Base-by-base conservation (phyloP, 2,329 filamentous ascomycete species). In the Endoconidiophora polonica region DNA sequence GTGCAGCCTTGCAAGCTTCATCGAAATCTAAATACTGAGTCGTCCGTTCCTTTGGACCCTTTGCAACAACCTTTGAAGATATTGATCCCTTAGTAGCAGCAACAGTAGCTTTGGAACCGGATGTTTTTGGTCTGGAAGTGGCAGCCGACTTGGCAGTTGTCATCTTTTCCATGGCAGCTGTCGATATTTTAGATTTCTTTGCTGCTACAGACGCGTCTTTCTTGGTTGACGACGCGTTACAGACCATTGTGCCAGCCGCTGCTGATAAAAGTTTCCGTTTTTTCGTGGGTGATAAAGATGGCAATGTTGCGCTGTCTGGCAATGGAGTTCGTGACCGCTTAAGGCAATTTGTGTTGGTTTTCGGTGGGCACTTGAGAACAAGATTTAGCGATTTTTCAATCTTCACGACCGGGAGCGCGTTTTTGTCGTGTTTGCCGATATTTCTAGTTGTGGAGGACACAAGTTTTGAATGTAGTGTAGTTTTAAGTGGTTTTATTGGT, bases 21-120 rank as follows among this genome's bases (percentile, higher is more conserved):
- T 70, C 68, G 37, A 96, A 68, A 63, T 95, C 81, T 38, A 98
- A 72, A 60, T 84, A 77, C 58, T 85, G 77, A n/a, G 88, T 94
- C 18, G 76, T 86, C 58, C 86, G 82, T 59, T 83, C 68, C 56
- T 71, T 73, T 54, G 70, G 60, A 7, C 48, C 45, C 20, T 49
- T 52, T 16, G 50, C 24, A 3, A 43, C 16, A 24, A 39, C 33
- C 50, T 48, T 48, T 22, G 44, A 39, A 12, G 45, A 24, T 4
- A 22, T 29, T 10, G 23, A 38, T 39, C 45, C 40, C n/a, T 42
- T 29, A 5, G 36, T 38, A 24, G 33, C n/a, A 14, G 29, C 22
- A 9, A 24, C 47, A 3, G 48, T 16, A 9, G 46, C 14, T 20
- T 46, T 52, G 5, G 44, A 22, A 20, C 10, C 33, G 1, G 39